A percentile compares a stretch with the other conserved stretches of the same genome.
phyloP scores from a whole-genome alignment of 305 asterid genomes.

The Plantago lanceolata region DNA sequence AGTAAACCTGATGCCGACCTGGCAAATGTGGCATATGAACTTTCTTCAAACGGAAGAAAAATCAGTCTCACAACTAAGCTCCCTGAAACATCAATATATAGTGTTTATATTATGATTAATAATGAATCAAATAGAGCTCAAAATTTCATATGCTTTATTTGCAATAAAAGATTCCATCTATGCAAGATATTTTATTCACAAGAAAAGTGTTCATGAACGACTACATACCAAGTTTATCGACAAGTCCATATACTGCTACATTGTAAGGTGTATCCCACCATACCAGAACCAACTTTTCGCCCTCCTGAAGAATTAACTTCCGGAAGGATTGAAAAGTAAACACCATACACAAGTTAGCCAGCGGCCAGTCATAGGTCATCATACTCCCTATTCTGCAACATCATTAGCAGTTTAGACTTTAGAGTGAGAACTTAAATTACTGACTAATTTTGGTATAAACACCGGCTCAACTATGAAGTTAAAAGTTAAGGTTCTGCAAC shows the following conservation, averaged over 20 bases:
- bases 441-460: constrained; percentile 7
- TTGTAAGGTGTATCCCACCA: constrained; percentile 96
- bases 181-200: constrained; percentile 3
- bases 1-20: constrained; percentile 92
- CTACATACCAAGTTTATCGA: constrained; percentile 77
- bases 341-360: constrained; percentile 70
- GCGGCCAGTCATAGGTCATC: constrained; percentile 55
- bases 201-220: constrained; percentile 16
- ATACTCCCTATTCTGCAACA: constrained; percentile 52
- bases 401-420: constrained; percentile 11
- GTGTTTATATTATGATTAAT: constrained; percentile 19
- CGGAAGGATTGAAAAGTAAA: constrained; percentile 83
- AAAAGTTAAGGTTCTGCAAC: not conserved
- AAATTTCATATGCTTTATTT: too few species aligned
- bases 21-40: constrained; percentile 89
- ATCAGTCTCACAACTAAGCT: constrained; percentile 95
- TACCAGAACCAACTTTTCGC: constrained; percentile 91
- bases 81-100: constrained; percentile 54
- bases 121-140: not conserved
- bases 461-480: constrained; percentile 4
- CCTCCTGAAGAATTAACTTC: constrained; percentile 93
- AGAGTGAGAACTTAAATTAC: constrained; percentile 13
- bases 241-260: constrained; percentile 96
- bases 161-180: not conserved
- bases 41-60: constrained; percentile 95